phyloP scores from a whole-genome alignment of 345 rosid genomes.

The Punica granatum region DNA sequence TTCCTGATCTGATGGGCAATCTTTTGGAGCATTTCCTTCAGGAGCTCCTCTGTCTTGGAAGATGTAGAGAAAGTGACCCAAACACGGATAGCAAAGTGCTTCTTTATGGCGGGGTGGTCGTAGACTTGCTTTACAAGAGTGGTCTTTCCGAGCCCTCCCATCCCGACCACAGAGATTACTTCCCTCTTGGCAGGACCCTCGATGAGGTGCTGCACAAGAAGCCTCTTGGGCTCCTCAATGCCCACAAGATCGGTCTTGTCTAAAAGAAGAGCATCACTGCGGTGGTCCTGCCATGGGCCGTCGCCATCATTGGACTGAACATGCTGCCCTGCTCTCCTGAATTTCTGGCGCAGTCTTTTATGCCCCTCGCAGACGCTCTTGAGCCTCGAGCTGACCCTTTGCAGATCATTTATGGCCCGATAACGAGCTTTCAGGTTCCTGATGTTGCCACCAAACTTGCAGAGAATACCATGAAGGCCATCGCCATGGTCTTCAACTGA shows the following conservation, averaged over 20 bases:
- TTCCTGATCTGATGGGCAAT: constrained; percentile 4
- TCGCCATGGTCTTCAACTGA: constrained; percentile 11
- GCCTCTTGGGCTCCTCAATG: constrained; percentile 14
- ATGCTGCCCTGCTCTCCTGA: constrained; percentile 11
- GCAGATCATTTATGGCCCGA: constrained; percentile 13
- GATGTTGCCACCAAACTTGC: constrained; percentile 12
- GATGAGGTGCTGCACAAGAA: constrained; percentile 11
- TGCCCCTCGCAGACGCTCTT: constrained; percentile 17
- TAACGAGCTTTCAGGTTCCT: constrained; percentile 20
- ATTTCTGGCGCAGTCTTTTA: constrained; percentile 7
- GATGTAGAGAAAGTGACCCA: constrained; percentile 24
- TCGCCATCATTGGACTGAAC: constrained; percentile 4
- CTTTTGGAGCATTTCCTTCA: constrained; percentile 14
- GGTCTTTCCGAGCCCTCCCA: constrained; percentile 36
- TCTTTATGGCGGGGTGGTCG: constrained; percentile 13
- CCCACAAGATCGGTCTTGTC: constrained; percentile 25
- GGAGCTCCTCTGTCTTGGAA: constrained; percentile 10
- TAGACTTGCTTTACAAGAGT: constrained; percentile 25
- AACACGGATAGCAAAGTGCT: constrained; percentile 13
- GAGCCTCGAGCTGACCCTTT: constrained; percentile 17
- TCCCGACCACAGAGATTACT: constrained; percentile 24
- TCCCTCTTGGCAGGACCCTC: constrained; percentile 9
- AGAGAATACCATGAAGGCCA: constrained; percentile 13
- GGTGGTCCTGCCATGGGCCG: constrained; percentile 12
- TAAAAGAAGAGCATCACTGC: constrained; percentile 26